Conservation (phyloP, 164 flowering plant genomes). For the Berberis thunbergii region DNA sequence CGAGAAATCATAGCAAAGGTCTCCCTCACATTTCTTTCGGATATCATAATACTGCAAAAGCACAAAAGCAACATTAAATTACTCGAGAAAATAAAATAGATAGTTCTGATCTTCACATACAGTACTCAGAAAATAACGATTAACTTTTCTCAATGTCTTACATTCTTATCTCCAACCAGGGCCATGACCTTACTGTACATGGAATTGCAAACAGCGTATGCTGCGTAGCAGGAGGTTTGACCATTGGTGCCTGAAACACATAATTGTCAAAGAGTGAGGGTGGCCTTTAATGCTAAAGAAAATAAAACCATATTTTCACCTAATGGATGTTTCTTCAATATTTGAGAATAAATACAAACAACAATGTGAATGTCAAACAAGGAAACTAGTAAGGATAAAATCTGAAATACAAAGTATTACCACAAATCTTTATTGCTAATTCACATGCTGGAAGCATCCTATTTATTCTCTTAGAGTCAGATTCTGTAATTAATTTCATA, state of each 20-base stretch:
- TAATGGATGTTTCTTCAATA: too few relatives aligned
- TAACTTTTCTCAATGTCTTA: constrained; percentile 11
- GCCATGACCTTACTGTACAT: constrained; percentile 47
- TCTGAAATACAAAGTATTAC: constrained; percentile 21
- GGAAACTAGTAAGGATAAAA: neutral
- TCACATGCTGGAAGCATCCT: constrained; percentile 40
- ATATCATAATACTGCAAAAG: constrained; percentile 68
- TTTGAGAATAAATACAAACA: neutral
- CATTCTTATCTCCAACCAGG: constrained; percentile 42
- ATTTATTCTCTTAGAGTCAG: constrained; percentile 43
- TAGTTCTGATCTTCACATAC: too few relatives aligned
- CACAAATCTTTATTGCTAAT: constrained; percentile 44
- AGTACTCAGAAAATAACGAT: too few relatives aligned
- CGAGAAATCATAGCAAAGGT: constrained; percentile 78
- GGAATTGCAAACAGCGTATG: constrained; percentile 37
- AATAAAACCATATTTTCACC: too few relatives aligned
- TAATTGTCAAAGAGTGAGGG: neutral
- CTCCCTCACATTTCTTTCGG: constrained; percentile 62
- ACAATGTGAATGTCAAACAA: neutral
- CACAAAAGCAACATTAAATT: neutral
- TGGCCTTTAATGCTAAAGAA: neutral
- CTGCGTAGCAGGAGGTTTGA: constrained; percentile 30
- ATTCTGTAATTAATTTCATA: constrained; percentile 38
- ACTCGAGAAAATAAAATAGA: too few relatives aligned
- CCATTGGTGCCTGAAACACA: constrained; percentile 37